Percentiles rank a stretch among this genome's conserved stretches.
Evolutionary conservation across 768 basidiomycete genomes (phyloP).

Genomic region (Multifurca ochricompacta): DNA sequence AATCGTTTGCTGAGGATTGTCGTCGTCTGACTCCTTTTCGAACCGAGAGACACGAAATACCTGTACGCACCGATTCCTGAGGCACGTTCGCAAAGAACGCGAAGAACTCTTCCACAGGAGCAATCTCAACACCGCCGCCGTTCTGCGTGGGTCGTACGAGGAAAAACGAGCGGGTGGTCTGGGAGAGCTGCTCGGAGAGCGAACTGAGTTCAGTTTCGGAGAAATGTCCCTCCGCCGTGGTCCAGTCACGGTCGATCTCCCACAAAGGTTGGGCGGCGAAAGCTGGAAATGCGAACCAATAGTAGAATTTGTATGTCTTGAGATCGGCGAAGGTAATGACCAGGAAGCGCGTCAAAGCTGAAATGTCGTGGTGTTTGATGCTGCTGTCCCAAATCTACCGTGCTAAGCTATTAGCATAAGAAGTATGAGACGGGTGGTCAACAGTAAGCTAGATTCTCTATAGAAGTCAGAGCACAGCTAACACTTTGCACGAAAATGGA

Average conservation of each 20-base stretch:
- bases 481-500: background rate
- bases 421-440: too few relatives aligned
- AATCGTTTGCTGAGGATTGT: constrained; percentile 25
- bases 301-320: constrained; percentile 96
- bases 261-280: constrained; percentile 85
- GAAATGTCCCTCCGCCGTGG: constrained; percentile 38
- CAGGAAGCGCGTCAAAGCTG: constrained; percentile 68
- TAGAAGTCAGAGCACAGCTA: background rate
- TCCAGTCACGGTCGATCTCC: constrained; percentile 71
- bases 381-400: constrained; percentile 65
- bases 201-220: constrained; percentile 34
- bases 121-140: constrained; percentile 36
- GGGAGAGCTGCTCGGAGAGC: constrained; percentile 37
- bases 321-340: constrained; percentile 93
- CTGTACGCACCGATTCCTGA: constrained; percentile 33
- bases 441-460: background rate
- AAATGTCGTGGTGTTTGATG: constrained; percentile 41
- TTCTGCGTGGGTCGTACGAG: constrained; percentile 38
- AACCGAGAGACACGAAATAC: constrained; percentile 16
- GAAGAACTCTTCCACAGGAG: constrained; percentile 48
- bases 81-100: constrained; percentile 47
- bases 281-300: constrained; percentile 98
- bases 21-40: background rate
- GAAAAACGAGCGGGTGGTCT: constrained; percentile 48
- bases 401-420: background rate